These are phyloP conservation scores for Trichoderma sp. DNA, from an alignment of 2,329 filamentous ascomycete species.

Conservation along the genomic window DNA sequence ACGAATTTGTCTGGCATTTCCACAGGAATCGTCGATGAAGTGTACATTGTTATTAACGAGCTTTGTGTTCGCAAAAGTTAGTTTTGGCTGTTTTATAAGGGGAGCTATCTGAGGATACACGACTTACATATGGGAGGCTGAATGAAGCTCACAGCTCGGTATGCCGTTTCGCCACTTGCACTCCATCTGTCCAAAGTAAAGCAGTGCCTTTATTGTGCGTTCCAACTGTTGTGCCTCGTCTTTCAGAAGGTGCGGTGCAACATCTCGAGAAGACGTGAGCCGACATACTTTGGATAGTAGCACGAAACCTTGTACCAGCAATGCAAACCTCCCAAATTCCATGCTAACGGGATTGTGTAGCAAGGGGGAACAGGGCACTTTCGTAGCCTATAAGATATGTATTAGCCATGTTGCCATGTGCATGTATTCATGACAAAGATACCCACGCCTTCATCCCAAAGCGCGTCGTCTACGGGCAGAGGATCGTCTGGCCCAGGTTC, in stretches of 20 bases:
- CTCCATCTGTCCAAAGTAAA: constrained; percentile 4
- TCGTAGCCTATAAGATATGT: neutral
- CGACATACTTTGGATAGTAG: neutral
- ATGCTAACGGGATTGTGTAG: neutral
- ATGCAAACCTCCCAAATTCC: constrained; percentile 4
- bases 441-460: constrained; percentile 9
- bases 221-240: constrained; percentile 3
- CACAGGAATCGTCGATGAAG: neutral
- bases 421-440: neutral
- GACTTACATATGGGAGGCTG: neutral
- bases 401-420: neutral
- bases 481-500: neutral
- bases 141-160: constrained; percentile 1
- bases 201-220: neutral
- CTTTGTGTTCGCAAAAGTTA: neutral
- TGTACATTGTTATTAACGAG: constrained; percentile 2
- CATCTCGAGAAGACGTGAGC: neutral
- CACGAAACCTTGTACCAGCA: neutral
- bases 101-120: neutral
- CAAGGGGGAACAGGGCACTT: neutral
- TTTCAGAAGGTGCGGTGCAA: neutral
- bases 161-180: neutral
- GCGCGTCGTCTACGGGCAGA: neutral
- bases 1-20: neutral
- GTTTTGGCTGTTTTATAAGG: neutral